Base-by-base conservation (phyloP, 306 rosid species). In the Betula pendula region DNA sequence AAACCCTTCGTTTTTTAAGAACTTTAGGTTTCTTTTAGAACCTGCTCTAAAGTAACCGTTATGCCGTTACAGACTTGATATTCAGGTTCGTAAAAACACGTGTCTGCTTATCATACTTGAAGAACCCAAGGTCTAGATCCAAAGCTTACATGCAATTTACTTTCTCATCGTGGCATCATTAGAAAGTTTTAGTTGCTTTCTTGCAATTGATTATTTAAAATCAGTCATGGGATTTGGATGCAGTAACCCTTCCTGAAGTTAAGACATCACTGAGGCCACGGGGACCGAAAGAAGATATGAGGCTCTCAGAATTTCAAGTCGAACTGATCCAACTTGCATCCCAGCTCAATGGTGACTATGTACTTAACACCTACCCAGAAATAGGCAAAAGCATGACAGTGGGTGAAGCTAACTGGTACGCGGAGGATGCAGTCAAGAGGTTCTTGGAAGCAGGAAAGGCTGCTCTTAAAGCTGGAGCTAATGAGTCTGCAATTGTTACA, bases 321-420 rank as follows among this genome's bases (percentile, higher is more conserved):
- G 98, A 95, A 73, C 59, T 95, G 55, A 95, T 95, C 73, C 98
- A 95, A 78, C 95, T 95, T 3, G 97, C 98, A 22, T 95, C 98
- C 68, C 98, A 95, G 88, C 96, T 95, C 58, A 90, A 85, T 19
- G 98, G 98, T 6, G 98, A 95, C 81, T 22, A 95, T 45, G 84
- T 95, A 24, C 93, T 92, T 19, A 85, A 88, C 10, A 79, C 90
- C 0, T 95, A 95, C 77, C 98, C 98, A 4, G 66, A 95, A 75
- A 89, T 92, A 0, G 98, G 98, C 40, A 70, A 83, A 77, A 82
- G 40, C 16, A 88, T 95, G 98, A 92, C 82, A 4, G 98, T 95
- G 44, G 81, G 82, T 53, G 92, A 90, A 79, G 98, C 97, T 42
- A 92, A 95, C 88, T 66, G 24, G 24, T 95, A 95, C 38, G 98